A percentile compares a stretch with the other conserved stretches of the same genome.
Conservation (phyloP, 2,329 filamentous ascomycete genomes). For the Neonectria neomacrospora region DNA sequence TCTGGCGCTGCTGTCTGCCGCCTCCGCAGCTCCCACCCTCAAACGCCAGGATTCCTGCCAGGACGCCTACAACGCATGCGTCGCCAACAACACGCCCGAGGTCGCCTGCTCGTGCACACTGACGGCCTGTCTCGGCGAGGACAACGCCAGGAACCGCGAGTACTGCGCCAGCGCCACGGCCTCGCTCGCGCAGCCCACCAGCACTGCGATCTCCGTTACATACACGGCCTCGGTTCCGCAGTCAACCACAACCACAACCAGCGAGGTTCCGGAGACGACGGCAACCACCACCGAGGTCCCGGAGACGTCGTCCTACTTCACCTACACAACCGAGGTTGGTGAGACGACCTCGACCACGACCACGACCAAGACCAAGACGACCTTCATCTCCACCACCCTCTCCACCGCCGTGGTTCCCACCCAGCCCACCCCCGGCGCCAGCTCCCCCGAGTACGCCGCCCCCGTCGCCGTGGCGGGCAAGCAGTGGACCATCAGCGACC, state of each 20-base stretch:
- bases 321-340: slow-evolving; percentile 9
- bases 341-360: slow-evolving; percentile 8
- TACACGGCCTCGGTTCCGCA: no score
- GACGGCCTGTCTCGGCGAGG: slow-evolving; percentile 22
- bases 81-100: slow-evolving; percentile 21
- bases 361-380: neutral
- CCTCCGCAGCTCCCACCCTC: slow-evolving; percentile 16
- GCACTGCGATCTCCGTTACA: slow-evolving; percentile 4
- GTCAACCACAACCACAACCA: no score
- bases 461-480: slow-evolving; percentile 24
- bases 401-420: neutral
- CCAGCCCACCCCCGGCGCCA: neutral
- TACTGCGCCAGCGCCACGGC: slow-evolving; percentile 26
- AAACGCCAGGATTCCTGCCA: slow-evolving; percentile 18
- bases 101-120: slow-evolving; percentile 27
- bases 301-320: slow-evolving; percentile 21
- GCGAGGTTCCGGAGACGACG: no score
- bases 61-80: slow-evolving; percentile 25
- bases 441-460: slow-evolving; percentile 14
- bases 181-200: slow-evolving; percentile 16
- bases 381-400: neutral
- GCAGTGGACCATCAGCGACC: slow-evolving; percentile 27
- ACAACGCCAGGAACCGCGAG: slow-evolving; percentile 26
- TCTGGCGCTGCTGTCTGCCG: slow-evolving; percentile 13
- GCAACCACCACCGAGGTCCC: no score